Evolutionary conservation across 2,329 filamentous ascomycete species (phyloP).

Genomic region (Alternaria gaisen): DNA sequence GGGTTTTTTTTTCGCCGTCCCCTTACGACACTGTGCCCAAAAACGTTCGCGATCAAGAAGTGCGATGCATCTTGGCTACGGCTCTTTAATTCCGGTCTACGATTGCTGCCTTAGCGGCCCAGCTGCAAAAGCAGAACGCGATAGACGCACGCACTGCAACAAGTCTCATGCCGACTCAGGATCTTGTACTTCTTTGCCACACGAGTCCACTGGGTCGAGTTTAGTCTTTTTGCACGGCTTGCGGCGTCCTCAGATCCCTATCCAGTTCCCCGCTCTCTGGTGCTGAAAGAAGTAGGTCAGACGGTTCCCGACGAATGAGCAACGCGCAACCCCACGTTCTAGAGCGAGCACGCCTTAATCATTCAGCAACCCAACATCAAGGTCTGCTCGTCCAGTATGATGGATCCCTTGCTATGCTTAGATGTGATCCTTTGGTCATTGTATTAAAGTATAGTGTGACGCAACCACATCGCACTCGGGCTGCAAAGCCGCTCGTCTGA

Average conservation of each 20-base stretch:
- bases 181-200: conserved; percentile 22
- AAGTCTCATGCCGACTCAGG: conserved; percentile 18
- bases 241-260: conserved; percentile 22
- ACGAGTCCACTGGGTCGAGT: conserved; percentile 24
- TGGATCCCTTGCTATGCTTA: conserved; percentile 34
- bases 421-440: conserved; percentile 26
- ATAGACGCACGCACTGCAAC: conserved; percentile 16
- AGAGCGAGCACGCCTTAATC: conserved; percentile 23
- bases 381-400: conserved; percentile 37
- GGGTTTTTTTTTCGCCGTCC: conserved; percentile 14
- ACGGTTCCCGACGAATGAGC: conserved; percentile 26
- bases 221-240: conserved; percentile 40
- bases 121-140: conserved; percentile 18
- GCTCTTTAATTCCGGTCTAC: conserved; percentile 12
- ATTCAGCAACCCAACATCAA: conserved; percentile 33
- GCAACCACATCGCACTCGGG: conserved; percentile 30
- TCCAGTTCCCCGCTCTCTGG: conserved; percentile 15
- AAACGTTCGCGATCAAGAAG: not conserved
- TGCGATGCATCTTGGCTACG: conserved; percentile 18
- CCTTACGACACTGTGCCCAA: conserved; percentile 4
- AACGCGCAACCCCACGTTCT: conserved; percentile 16
- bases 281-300: conserved; percentile 38
- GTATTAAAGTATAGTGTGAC: conserved; percentile 40
- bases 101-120: conserved; percentile 7
- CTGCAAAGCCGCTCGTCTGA: conserved; percentile 20